Evolutionary conservation across 2,329 filamentous ascomycete genomes (phyloP).

Genomic region (Acrodontium crateriforme): DNA sequence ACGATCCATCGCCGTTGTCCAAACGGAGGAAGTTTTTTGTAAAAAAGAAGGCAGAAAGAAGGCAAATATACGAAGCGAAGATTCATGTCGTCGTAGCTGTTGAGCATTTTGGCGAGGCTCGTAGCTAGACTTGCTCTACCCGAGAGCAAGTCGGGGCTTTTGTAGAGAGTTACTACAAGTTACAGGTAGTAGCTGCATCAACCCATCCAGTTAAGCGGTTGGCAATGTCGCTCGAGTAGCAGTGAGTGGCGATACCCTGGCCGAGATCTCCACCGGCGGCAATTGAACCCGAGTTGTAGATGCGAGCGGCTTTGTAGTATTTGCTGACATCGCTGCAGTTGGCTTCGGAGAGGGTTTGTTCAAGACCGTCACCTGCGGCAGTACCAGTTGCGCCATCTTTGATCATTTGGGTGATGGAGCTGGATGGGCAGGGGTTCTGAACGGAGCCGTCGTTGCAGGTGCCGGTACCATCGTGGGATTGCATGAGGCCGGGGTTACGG

Average conservation of each 20-base stretch:
- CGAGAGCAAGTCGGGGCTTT: too few species aligned
- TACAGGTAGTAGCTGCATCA: constrained; percentile 6
- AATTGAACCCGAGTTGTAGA: constrained; percentile 36
- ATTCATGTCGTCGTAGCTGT: too few species aligned
- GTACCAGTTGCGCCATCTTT: constrained; percentile 32
- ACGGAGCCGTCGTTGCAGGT: constrained; percentile 24
- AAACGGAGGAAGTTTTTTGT: too few species aligned
- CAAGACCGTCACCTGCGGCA: constrained; percentile 28
- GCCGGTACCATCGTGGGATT: constrained; percentile 27
- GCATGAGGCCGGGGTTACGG: constrained; percentile 35
- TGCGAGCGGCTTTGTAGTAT: constrained; percentile 36
- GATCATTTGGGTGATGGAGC: constrained; percentile 28
- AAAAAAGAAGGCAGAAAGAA: too few species aligned
- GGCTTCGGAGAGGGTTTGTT: constrained; percentile 23
- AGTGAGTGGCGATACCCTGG: constrained; percentile 35
- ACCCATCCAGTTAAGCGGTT: constrained; percentile 34
- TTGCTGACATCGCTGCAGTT: constrained; percentile 23
- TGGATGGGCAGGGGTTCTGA: constrained; percentile 27
- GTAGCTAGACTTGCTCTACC: too few species aligned
- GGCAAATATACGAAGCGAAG: too few species aligned
- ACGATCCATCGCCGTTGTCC: too few species aligned
- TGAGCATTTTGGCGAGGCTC: too few species aligned
- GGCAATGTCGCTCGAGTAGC: constrained; percentile 41
- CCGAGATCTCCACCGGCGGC: constrained; percentile 22
- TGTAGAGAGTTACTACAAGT: too few species aligned